Evolutionary conservation across 176 grass and related monocot genomes (phyloP).

Genomic region (Carex parvula): DNA sequence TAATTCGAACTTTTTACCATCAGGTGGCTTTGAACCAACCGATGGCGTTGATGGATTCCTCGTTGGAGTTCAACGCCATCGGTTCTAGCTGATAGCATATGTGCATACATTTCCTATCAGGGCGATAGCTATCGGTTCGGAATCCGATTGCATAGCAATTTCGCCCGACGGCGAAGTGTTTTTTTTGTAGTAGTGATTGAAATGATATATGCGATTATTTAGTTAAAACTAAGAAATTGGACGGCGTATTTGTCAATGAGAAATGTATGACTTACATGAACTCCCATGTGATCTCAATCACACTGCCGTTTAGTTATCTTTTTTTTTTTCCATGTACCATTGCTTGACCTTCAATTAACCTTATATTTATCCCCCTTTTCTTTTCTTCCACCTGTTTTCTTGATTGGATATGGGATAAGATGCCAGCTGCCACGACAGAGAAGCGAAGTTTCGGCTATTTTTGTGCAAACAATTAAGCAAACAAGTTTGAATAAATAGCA

Average conservation of each 20-base stretch:
- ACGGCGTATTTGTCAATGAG: background rate
- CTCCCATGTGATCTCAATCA: background rate
- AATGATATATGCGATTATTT: background rate
- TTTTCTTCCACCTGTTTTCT: background rate
- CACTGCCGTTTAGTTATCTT: background rate
- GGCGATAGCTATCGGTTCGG: too few species aligned
- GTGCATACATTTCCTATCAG: too few species aligned
- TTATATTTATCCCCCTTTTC: background rate
- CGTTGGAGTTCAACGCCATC: too few species aligned
- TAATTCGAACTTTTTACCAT: too few species aligned
- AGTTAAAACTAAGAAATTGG: background rate
- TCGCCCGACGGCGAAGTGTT: too few species aligned
- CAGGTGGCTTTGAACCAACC: too few species aligned
- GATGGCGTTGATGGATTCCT: too few species aligned
- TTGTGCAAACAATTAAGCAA: slow-evolving; percentile 4
- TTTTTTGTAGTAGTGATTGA: too few species aligned
- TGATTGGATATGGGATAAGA: background rate
- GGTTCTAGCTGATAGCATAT: too few species aligned
- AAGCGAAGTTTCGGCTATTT: background rate
- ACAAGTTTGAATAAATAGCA: background rate
- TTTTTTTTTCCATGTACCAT: background rate
- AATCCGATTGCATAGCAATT: too few species aligned
- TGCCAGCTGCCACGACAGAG: background rate
- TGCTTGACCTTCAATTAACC: background rate
- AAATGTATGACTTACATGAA: background rate